Percentiles rank a stretch among this genome's conserved stretches.
Conservation (phyloP, 495 filamentous ascomycete species). For the Neurospora sp. region DNA sequence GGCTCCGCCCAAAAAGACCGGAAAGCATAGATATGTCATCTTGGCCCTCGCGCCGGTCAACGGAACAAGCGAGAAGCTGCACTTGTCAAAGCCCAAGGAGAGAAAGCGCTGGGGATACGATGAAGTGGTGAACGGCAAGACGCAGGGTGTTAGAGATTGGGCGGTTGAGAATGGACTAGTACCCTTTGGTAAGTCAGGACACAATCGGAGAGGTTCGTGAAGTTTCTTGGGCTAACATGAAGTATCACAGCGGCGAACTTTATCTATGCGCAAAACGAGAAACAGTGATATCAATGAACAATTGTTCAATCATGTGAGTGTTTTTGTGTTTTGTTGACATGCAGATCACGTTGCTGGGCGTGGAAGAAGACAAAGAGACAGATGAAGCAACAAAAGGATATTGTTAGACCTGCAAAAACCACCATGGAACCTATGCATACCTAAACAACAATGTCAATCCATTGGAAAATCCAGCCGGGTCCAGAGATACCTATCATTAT, state of each 20-base stretch:
- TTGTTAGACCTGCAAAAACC: neutral
- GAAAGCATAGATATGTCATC: conserved; percentile 62
- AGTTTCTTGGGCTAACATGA: neutral
- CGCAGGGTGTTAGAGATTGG: conserved; percentile 53
- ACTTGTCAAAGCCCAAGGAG: conserved; percentile 44
- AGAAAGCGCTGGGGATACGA: conserved; percentile 52
- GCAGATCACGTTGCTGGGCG: neutral
- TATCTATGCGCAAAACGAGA: conserved; percentile 51
- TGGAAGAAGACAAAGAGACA: neutral
- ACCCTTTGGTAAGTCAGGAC: conserved; percentile 44
- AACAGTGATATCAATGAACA: conserved; percentile 35
- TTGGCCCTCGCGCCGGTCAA: conserved; percentile 40
- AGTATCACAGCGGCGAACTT: conserved; percentile 48
- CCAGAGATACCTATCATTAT: neutral
- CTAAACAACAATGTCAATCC: neutral
- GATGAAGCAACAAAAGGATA: neutral
- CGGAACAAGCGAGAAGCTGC: conserved; percentile 26
- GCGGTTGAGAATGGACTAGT: conserved; percentile 49
- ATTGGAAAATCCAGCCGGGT: neutral
- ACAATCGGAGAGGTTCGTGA: neutral
- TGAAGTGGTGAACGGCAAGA: conserved; percentile 26
- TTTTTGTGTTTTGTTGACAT: neutral
- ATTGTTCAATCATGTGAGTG: neutral
- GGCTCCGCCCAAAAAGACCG: conserved; percentile 52
- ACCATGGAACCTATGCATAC: neutral